phyloP scores from a whole-genome alignment of 768 basidiomycete species.

The Pleurotus djamor region DNA sequence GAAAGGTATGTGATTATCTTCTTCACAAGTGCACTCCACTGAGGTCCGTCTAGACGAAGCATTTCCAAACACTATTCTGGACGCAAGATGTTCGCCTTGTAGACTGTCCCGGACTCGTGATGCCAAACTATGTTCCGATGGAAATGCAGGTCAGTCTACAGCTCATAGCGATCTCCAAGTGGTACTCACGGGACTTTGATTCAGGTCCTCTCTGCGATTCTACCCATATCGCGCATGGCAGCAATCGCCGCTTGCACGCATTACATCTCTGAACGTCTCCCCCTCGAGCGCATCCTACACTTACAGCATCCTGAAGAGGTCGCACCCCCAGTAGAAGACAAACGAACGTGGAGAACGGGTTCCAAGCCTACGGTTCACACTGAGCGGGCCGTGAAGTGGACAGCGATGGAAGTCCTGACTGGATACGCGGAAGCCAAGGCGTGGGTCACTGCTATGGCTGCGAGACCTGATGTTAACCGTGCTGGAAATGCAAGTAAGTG shows the following conservation, averaged over 20 bases:
- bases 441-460: constrained; percentile 90
- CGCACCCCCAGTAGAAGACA: constrained; percentile 46
- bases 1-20: constrained; percentile 52
- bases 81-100: constrained; percentile 84
- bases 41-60: constrained; percentile 66
- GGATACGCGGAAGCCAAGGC: constrained; percentile 77
- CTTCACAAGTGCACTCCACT: background rate
- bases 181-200: constrained; percentile 1
- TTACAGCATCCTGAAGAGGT: constrained; percentile 50
- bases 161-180: background rate
- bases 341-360: constrained; percentile 76
- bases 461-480: constrained; percentile 83
- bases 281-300: constrained; percentile 69
- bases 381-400: constrained; percentile 52
- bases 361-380: constrained; percentile 20
- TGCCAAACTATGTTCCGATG: constrained; percentile 82
- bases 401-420: constrained; percentile 81
- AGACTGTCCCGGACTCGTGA: constrained; percentile 94
- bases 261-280: constrained; percentile 63
- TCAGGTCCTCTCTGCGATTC: constrained; percentile 66
- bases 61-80: constrained; percentile 93
- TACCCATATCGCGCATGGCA: constrained; percentile 81
- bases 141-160: constrained; percentile 64
- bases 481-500: constrained; percentile 89
- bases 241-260: constrained; percentile 85